Conservation (phyloP, 495 filamentous ascomycete genomes). For the Ramalina peruviana region DNA sequence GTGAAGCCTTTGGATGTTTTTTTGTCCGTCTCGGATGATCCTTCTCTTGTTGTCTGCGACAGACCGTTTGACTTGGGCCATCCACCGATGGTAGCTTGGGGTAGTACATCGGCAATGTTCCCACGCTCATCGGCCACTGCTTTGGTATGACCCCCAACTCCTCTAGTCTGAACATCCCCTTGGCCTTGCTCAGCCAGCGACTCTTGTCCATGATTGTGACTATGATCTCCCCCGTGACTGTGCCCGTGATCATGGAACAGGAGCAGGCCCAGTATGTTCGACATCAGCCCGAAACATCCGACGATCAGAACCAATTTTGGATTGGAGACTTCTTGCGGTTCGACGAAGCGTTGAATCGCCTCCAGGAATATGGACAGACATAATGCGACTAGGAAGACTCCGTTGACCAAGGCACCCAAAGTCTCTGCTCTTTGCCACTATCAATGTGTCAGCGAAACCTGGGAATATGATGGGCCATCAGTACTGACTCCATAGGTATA, state of each 20-base stretch:
- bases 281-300: slow-evolving; percentile 71
- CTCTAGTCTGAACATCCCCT: slow-evolving; percentile 15
- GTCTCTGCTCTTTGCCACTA: slow-evolving; percentile 98
- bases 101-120: slow-evolving; percentile 35
- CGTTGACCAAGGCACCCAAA: slow-evolving; percentile 86
- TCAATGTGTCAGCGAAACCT: slow-evolving; percentile 21
- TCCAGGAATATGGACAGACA: slow-evolving; percentile 94
- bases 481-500: slow-evolving; percentile 82
- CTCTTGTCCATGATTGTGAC: slow-evolving; percentile 29
- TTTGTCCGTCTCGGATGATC: slow-evolving; percentile 22
- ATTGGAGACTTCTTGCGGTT: slow-evolving; percentile 72
- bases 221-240: slow-evolving; percentile 48
- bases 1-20: slow-evolving; percentile 3
- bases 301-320: slow-evolving; percentile 78
- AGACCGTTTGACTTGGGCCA: slow-evolving; percentile 26
- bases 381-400: slow-evolving; percentile 89
- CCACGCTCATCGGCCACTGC: slow-evolving; percentile 30
- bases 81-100: slow-evolving; percentile 16
- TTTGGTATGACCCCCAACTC: slow-evolving; percentile 4
- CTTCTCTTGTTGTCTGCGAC: slow-evolving; percentile 27
- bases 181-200: slow-evolving; percentile 34
- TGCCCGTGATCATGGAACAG: slow-evolving; percentile 91
- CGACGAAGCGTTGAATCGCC: slow-evolving; percentile 75
- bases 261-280: slow-evolving; percentile 77
- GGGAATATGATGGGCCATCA: slow-evolving; percentile 4